phyloP scores from a whole-genome alignment of 441 rosid species.

The Eutrema salsugineum region DNA sequence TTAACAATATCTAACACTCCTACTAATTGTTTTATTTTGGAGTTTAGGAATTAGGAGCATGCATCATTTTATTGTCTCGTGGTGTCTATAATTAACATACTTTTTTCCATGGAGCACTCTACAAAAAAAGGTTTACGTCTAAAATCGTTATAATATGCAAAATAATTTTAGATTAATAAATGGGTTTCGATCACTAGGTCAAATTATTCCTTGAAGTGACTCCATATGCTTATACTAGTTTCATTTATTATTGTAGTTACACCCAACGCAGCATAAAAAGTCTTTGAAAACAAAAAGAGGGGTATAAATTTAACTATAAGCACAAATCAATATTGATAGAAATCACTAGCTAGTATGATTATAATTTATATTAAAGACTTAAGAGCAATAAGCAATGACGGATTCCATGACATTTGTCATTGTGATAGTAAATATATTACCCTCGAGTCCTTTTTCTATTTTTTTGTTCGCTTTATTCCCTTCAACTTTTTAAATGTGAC shows the following conservation, averaged over 20 bases:
- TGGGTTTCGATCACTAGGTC: neutral
- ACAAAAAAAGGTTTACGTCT: neutral
- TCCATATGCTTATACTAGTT: neutral
- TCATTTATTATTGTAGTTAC: neutral
- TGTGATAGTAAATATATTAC: neutral
- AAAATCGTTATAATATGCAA: neutral
- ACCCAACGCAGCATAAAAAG: neutral
- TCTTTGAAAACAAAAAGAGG: neutral
- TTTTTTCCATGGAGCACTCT: conserved; percentile 7
- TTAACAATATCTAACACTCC: neutral
- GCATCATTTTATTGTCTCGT: neutral
- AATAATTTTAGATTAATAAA: neutral
- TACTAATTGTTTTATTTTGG: neutral
- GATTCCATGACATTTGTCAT: conserved; percentile 8
- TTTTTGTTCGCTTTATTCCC: neutral
- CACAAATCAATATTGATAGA: conserved; percentile 6
- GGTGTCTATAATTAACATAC: neutral
- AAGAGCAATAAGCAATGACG: neutral
- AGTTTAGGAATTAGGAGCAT: neutral
- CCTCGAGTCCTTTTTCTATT: neutral
- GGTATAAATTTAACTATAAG: neutral
- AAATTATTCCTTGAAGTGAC: conserved; percentile 4
- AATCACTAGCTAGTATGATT: neutral
- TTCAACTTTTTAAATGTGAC: neutral
- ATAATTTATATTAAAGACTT: neutral